phyloP scores from a whole-genome alignment of 345 rosid species.

The Citrus mangshanensis region DNA sequence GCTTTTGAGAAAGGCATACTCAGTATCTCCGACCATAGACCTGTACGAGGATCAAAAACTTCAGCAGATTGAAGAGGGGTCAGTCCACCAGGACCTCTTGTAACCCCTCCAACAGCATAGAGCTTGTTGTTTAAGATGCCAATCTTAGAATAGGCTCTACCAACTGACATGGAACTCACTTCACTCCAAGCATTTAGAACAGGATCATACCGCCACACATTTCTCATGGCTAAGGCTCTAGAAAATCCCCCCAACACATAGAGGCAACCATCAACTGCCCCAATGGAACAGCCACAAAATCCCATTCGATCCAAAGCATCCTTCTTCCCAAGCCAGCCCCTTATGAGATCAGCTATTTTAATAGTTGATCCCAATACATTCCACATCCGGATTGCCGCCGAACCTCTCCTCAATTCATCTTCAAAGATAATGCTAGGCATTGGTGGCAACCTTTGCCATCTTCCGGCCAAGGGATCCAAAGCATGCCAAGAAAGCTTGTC shows the following conservation, averaged over 20 bases:
- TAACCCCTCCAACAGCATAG: slow-evolving; percentile 89
- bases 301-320: slow-evolving; percentile 50
- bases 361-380: slow-evolving; percentile 52
- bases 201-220: slow-evolving; percentile 79
- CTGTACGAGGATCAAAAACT: slow-evolving; percentile 63
- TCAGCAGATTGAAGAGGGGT: slow-evolving; percentile 88
- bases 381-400: slow-evolving; percentile 50
- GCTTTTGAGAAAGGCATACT: slow-evolving; percentile 90
- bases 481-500: slow-evolving; percentile 77
- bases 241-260: slow-evolving; percentile 84
- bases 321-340: slow-evolving; percentile 67
- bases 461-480: slow-evolving; percentile 69
- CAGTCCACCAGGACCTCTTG: slow-evolving; percentile 56
- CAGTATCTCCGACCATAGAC: slow-evolving; percentile 66
- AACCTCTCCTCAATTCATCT: slow-evolving; percentile 50
- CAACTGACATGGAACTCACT: slow-evolving; percentile 62
- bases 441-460: slow-evolving; percentile 82
- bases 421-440: slow-evolving; percentile 57
- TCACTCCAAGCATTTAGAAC: slow-evolving; percentile 68
- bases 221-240: slow-evolving; percentile 52
- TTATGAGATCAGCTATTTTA: slow-evolving; percentile 51
- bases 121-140: slow-evolving; percentile 71
- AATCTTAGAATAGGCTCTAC: slow-evolving; percentile 80
- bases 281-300: slow-evolving; percentile 77
- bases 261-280: slow-evolving; percentile 69